Conservation (phyloP, 768 basidiomycete species). For the Lactarius hengduanensis region DNA sequence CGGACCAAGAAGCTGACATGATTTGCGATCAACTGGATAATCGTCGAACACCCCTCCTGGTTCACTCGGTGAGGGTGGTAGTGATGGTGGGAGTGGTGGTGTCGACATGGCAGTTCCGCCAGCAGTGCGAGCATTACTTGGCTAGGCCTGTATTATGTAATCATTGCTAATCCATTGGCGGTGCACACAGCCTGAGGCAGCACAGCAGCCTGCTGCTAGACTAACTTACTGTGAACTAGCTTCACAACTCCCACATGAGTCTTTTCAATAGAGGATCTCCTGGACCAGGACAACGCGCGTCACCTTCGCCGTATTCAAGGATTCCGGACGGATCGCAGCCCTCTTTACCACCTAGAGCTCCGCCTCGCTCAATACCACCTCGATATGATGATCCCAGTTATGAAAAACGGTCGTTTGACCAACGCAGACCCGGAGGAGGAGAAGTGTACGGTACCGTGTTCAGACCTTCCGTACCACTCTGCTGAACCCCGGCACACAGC, state of each 20-base stretch:
- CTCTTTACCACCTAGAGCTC: conserved; percentile 19
- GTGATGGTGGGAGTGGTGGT: not conserved
- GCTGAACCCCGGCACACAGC: conserved; percentile 27
- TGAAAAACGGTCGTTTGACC: conserved; percentile 34
- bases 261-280: conserved; percentile 24
- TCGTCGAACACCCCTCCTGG: conserved; percentile 33
- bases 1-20: conserved; percentile 48
- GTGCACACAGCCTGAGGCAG: not conserved
- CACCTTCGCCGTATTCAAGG: conserved; percentile 27
- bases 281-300: conserved; percentile 5
- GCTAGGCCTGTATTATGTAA: not conserved
- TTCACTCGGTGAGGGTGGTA: not conserved
- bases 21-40: conserved; percentile 42
- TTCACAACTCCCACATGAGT: conserved; percentile 15
- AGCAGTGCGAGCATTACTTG: not conserved
- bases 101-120: conserved; percentile 9
- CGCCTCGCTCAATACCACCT: conserved; percentile 27
- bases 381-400: conserved; percentile 36
- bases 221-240: not conserved
- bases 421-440: conserved; percentile 25
- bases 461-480: not conserved
- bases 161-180: not conserved
- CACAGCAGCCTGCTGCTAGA: not conserved
- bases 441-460: conserved; percentile 29
- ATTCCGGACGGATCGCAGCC: conserved; percentile 25